phyloP scores from a whole-genome alignment of 495 filamentous ascomycete genomes.

The Tetracladium setigerum region DNA sequence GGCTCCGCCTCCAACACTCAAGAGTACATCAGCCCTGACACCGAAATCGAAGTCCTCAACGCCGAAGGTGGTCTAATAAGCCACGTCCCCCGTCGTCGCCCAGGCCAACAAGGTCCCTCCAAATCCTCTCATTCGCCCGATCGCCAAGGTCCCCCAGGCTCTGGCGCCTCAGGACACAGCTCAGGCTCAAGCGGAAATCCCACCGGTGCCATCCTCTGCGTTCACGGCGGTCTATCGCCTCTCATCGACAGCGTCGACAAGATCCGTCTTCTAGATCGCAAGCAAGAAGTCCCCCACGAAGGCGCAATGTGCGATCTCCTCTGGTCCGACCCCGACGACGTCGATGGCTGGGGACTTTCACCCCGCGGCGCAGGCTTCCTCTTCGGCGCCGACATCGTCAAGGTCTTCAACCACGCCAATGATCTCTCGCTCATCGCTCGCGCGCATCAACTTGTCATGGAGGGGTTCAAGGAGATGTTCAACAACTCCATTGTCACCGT shows the following conservation, averaged over 20 bases:
- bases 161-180: conserved; percentile 62
- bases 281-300: conserved; percentile 97
- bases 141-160: conserved; percentile 67
- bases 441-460: conserved; percentile 97
- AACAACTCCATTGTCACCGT: conserved; percentile 92
- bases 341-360: conserved; percentile 94
- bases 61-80: conserved; percentile 69
- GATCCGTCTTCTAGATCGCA: conserved; percentile 89
- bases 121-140: conserved; percentile 18
- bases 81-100: conserved; percentile 50
- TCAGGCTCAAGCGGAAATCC: conserved; percentile 55
- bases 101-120: conserved; percentile 17
- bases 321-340: conserved; percentile 97
- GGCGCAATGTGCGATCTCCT: conserved; percentile 98
- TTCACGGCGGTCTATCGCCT: conserved; percentile 88
- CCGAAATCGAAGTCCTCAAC: conserved; percentile 89
- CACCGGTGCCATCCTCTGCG: conserved; percentile 84
- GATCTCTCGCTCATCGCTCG: conserved; percentile 86
- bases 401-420: conserved; percentile 88
- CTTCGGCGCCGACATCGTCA: conserved; percentile 94
- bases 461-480: conserved; percentile 99
- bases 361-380: conserved; percentile 94
- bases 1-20: conserved; percentile 35
- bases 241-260: conserved; percentile 93
- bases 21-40: conserved; percentile 52